phyloP scores from a whole-genome alignment of 768 basidiomycete species.

The Mycena alexandri region DNA sequence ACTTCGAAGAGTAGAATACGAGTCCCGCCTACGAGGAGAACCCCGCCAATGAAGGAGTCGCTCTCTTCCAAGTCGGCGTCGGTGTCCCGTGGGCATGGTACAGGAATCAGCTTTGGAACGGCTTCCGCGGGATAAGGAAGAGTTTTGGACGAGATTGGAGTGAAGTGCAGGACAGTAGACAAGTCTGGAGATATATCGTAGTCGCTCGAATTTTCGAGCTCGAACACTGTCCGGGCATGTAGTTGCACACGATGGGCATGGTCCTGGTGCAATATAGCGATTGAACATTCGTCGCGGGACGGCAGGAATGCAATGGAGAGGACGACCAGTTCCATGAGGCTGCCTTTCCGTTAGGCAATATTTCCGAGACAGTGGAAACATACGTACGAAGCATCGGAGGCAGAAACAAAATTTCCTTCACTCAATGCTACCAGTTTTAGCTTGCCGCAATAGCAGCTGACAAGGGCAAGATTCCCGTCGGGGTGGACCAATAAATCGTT shows the following conservation, averaged over 20 bases:
- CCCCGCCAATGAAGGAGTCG: slow-evolving; percentile 66
- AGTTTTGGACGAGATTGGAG: slow-evolving; percentile 62
- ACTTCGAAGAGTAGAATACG: slow-evolving; percentile 75
- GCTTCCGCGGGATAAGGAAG: slow-evolving; percentile 59
- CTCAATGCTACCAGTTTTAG: slow-evolving; percentile 73
- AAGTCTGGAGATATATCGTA: slow-evolving; percentile 64
- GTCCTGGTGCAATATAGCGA: slow-evolving; percentile 80
- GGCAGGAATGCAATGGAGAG: slow-evolving; percentile 76
- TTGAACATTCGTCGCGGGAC: slow-evolving; percentile 56
- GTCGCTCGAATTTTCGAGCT: slow-evolving; percentile 60
- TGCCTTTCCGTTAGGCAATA: slow-evolving; percentile 21
- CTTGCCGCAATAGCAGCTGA: slow-evolving; percentile 77
- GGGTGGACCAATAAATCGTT: slow-evolving; percentile 78
- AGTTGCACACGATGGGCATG: slow-evolving; percentile 73
- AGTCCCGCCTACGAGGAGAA: slow-evolving; percentile 77
- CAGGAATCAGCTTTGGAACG: slow-evolving; percentile 56
- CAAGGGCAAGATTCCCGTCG: slow-evolving; percentile 69
- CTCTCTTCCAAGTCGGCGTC: slow-evolving; percentile 44
- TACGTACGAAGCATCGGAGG: slow-evolving; percentile 76
- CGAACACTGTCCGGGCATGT: slow-evolving; percentile 65
- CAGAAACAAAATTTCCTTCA: slow-evolving; percentile 64
- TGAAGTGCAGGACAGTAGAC: slow-evolving; percentile 64
- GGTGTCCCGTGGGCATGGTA: slow-evolving; percentile 49
- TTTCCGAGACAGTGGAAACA: slow-evolving; percentile 7
- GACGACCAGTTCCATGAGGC: slow-evolving; percentile 51